Percentiles rank a stretch among this genome's conserved stretches.
Conservation (phyloP, 1,284 basidiomycete species). For the Pseudozyma thailandica region DNA sequence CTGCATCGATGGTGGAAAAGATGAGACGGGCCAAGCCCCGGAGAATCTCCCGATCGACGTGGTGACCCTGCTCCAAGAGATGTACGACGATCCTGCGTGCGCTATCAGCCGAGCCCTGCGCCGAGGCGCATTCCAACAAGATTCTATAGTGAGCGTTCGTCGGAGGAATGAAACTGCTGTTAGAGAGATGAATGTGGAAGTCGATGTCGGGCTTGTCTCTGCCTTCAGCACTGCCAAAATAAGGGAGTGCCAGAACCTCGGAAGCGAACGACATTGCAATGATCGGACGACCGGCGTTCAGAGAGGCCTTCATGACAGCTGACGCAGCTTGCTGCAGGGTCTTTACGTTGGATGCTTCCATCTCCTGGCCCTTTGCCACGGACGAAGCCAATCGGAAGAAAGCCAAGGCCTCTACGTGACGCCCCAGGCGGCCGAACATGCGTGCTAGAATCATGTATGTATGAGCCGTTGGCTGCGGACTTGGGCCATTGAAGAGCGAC, state of each 20-base stretch:
- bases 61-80: conserved; percentile 15
- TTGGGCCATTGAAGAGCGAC: conserved; percentile 19
- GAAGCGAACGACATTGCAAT: conserved; percentile 37
- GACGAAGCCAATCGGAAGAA: conserved; percentile 16
- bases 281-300: conserved; percentile 18
- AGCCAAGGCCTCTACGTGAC: conserved; percentile 8
- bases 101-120: conserved; percentile 11
- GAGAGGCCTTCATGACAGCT: conserved; percentile 29
- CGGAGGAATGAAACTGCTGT: not conserved
- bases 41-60: conserved; percentile 19
- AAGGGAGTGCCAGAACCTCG: conserved; percentile 20
- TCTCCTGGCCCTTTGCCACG: not conserved
- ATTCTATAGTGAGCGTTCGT: conserved; percentile 30
- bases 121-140: conserved; percentile 37
- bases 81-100: conserved; percentile 31
- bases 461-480: conserved; percentile 18
- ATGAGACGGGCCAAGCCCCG: conserved; percentile 25
- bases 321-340: conserved; percentile 12
- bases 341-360: not conserved
- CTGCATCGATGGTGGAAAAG: conserved; percentile 37
- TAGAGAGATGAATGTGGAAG: conserved; percentile 2
- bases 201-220: conserved; percentile 5
- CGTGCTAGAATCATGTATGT: conserved; percentile 21
- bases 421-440: conserved; percentile 31
- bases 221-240: conserved; percentile 17